Conservation (phyloP, 257 asterid species). For the Striga asiatica region DNA sequence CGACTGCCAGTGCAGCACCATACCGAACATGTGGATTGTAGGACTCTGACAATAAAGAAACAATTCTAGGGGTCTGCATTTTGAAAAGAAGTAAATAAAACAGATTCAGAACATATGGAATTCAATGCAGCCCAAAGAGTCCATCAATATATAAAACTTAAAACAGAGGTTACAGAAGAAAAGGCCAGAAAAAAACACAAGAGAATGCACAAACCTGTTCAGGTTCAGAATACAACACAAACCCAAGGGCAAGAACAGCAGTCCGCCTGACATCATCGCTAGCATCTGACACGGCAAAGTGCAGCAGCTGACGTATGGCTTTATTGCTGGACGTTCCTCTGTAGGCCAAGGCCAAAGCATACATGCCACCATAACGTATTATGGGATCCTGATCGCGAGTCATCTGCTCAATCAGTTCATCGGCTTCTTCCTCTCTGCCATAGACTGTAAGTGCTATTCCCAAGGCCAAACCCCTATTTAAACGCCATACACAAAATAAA, state of each 20-base stretch:
- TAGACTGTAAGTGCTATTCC: constrained; percentile 97
- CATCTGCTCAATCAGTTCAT: constrained; percentile 89
- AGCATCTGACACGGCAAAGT: constrained; percentile 96
- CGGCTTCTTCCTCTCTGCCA: constrained; percentile 98
- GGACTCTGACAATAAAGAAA: constrained; percentile 83
- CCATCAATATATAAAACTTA: background rate
- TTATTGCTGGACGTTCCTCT: constrained; percentile 93
- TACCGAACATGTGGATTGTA: constrained; percentile 98
- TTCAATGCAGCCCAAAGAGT: too few species aligned
- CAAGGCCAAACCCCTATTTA: constrained; percentile 75
- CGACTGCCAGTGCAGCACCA: constrained; percentile 98
- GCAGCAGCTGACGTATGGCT: constrained; percentile 91
- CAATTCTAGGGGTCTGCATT: constrained; percentile 82
- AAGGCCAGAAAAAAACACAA: background rate
- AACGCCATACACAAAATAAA: constrained; percentile 3
- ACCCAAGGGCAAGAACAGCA: constrained; percentile 96
- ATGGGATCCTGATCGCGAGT: constrained; percentile 98
- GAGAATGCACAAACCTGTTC: constrained; percentile 44
- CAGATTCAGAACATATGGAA: too few species aligned
- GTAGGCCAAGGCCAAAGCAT: constrained; percentile 93
- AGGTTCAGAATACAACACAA: constrained; percentile 84
- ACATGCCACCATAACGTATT: constrained; percentile 96
- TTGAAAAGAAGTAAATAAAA: constrained; percentile 5
- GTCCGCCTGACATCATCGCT: constrained; percentile 96
- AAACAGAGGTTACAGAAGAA: background rate